Base-by-base conservation (phyloP, 2,329 filamentous ascomycete species). In the Endothia cerciana region DNA sequence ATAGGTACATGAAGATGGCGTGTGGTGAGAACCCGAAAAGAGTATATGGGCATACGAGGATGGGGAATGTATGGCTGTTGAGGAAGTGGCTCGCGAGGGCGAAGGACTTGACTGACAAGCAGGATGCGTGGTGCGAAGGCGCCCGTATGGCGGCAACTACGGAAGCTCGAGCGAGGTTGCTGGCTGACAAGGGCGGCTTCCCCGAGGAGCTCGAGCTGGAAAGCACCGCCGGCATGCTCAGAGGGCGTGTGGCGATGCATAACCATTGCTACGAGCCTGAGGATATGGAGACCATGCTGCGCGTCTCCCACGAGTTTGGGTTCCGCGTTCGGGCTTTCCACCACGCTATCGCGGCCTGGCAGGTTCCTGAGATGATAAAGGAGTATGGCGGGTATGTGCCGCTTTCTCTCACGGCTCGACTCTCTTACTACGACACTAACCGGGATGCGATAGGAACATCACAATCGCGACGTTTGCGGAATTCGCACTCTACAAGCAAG, bases 221-320 rank as follows among this genome's bases (percentile, higher is more conserved):
- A 38, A 77, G 78, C 17, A 77, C 76, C 1, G 74, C 78, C 30
- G 78, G 73, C 5, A 74, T 81, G 65, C 71, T 82, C 36, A 73
- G 80, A 22, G 79, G 79, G 5, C 74, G 76, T 51, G 74, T 81
- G 19, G 75, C 75, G 19, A 72, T 82, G 65, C 79, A 82, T 63
- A 75, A 80, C 53, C 80, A 82, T 72, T 81, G 80, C 71, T 82
- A 82, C 63, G 75, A 80, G 62, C 73, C 77, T 0, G 75, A 81
- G 60, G 80, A 82, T 64, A 71, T 82, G 40, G 77, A 80, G 64
- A 77, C 79, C 51, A 79, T 81, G 76, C 72, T 81, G 15, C 73
- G 73, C 8, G 76, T 81, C 67, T 78, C 75, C 43, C 73, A 77
- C 28, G 80, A 81, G 68, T 81, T 81, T 70, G 78, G 77, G 0